These are phyloP conservation scores for Camellia japonica DNA, from an alignment of 148 eudicot species.

Conservation along the genomic window DNA sequence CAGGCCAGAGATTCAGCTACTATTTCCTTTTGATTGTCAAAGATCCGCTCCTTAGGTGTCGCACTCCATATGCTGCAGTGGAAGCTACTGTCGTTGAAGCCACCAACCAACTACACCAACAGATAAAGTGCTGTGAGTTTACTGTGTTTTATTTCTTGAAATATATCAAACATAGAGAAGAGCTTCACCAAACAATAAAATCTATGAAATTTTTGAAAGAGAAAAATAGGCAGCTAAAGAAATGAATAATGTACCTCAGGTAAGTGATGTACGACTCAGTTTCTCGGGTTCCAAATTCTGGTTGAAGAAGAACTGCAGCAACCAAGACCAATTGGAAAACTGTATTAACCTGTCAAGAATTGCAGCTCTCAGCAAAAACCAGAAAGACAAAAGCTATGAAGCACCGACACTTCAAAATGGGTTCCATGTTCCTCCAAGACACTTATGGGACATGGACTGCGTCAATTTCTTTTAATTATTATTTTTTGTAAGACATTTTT, in stretches of 20 bases:
- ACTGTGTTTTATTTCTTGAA: neutral
- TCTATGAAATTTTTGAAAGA: neutral
- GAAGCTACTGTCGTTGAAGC: conserved; percentile 87
- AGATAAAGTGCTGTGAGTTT: neutral
- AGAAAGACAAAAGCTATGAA: neutral
- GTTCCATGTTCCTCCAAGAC: no score
- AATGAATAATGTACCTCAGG: conserved; percentile 53
- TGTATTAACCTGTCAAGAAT: conserved; percentile 70
- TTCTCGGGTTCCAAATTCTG: conserved; percentile 73
- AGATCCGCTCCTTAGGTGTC: conserved; percentile 47
- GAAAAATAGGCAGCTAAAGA: neutral
- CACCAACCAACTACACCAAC: conserved; percentile 76
- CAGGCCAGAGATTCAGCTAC: conserved; percentile 8
- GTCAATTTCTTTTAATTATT: no score
- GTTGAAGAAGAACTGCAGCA: conserved; percentile 91
- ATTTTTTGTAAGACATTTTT: no score
- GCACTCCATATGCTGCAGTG: conserved; percentile 81
- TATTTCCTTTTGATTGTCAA: conserved; percentile 23
- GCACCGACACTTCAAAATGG: no score
- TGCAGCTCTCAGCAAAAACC: neutral
- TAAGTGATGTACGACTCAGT: conserved; percentile 67
- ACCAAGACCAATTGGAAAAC: conserved; percentile 76
- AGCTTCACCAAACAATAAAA: neutral
- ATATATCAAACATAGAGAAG: neutral
- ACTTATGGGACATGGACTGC: no score